Evolutionary conservation across 306 rosid species (phyloP).

Genomic region (Quercus suber): DNA sequence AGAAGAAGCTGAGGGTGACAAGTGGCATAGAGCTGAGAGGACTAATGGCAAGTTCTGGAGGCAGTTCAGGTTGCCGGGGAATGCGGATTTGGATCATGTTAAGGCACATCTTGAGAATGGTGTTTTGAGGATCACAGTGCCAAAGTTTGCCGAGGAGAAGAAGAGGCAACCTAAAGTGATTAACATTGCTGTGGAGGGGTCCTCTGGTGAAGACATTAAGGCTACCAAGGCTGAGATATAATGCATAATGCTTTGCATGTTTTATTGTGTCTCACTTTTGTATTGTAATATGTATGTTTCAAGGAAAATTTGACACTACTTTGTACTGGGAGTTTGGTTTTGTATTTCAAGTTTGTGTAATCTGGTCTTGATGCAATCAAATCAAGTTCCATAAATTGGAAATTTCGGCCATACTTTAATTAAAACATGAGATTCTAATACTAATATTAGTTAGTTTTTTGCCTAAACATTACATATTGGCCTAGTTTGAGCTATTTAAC

Average conservation of each 20-base stretch:
- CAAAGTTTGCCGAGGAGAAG: constrained; percentile 29
- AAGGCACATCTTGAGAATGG: constrained; percentile 38
- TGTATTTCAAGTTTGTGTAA: too few species aligned
- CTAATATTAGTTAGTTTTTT: too few species aligned
- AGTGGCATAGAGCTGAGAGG: constrained; percentile 45
- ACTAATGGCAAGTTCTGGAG: constrained; percentile 43
- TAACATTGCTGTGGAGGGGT: constrained; percentile 8
- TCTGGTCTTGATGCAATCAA: too few species aligned
- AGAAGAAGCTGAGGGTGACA: constrained; percentile 23
- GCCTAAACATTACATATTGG: too few species aligned
- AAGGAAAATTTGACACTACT: background rate
- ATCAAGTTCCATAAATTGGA: too few species aligned
- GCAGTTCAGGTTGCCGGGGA: constrained; percentile 35
- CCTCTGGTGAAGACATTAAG: constrained; percentile 3
- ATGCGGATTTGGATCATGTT: constrained; percentile 35
- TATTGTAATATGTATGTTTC: background rate
- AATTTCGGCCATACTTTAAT: too few species aligned
- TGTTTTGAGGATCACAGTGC: constrained; percentile 32
- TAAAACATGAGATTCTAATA: too few species aligned
- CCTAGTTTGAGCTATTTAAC: too few species aligned
- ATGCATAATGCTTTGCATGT: background rate
- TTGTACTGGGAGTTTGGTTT: too few species aligned
- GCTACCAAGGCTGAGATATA: constrained; percentile 14
- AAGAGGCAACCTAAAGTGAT: constrained; percentile 33
- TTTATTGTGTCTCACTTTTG: background rate